A percentile compares a stretch with the other conserved stretches of the same genome.
Conservation (phyloP, 805 yeast genomes). For the Teunomyces lycoperdinae region DNA sequence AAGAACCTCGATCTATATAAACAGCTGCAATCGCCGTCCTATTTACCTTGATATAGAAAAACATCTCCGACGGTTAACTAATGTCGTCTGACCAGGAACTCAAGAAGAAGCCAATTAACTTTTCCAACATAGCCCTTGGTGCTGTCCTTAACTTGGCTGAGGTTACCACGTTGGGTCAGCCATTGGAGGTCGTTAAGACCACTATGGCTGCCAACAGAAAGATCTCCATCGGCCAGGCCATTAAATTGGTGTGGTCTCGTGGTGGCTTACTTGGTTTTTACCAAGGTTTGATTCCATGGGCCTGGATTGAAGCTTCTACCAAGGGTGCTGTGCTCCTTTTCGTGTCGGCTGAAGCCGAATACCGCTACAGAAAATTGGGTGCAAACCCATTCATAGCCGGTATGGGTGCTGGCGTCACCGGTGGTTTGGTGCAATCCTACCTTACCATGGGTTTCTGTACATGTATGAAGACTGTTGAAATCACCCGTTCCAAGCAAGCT, state of each 20-base stretch:
- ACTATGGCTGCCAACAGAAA: slow-evolving; percentile 97
- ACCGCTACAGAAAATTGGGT: slow-evolving; percentile 63
- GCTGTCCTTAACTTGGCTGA: slow-evolving; percentile 92
- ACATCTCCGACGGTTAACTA: not conserved
- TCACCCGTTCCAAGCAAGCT: slow-evolving; percentile 81
- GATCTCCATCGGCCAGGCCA: slow-evolving; percentile 63
- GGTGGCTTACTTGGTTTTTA: slow-evolving; percentile 93
- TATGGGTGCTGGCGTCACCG: slow-evolving; percentile 92
- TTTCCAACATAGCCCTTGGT: slow-evolving; percentile 88
- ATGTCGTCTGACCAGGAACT: slow-evolving; percentile 21
- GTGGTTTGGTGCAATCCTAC: slow-evolving; percentile 96
- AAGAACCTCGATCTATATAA: not conserved
- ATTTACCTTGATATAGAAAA: not conserved
- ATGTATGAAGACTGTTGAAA: slow-evolving; percentile 98
- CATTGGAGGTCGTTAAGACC: slow-evolving; percentile 91
- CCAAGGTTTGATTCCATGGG: slow-evolving; percentile 99
- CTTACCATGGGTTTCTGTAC: slow-evolving; percentile 98
- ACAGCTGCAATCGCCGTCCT: not conserved
- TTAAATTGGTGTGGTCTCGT: slow-evolving; percentile 80
- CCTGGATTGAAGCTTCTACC: slow-evolving; percentile 99
- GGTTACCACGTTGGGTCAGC: slow-evolving; percentile 94
- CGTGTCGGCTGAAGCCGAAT: slow-evolving; percentile 90
- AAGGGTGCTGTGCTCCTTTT: slow-evolving; percentile 95
- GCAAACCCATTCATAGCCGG: slow-evolving; percentile 73
- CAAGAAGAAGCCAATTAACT: slow-evolving; percentile 83